Percentiles rank a stretch among this genome's conserved stretches.
Evolutionary conservation across 1,284 basidiomycete genomes (phyloP).

Genomic region (Mycosarcoma mackinlayi): DNA sequence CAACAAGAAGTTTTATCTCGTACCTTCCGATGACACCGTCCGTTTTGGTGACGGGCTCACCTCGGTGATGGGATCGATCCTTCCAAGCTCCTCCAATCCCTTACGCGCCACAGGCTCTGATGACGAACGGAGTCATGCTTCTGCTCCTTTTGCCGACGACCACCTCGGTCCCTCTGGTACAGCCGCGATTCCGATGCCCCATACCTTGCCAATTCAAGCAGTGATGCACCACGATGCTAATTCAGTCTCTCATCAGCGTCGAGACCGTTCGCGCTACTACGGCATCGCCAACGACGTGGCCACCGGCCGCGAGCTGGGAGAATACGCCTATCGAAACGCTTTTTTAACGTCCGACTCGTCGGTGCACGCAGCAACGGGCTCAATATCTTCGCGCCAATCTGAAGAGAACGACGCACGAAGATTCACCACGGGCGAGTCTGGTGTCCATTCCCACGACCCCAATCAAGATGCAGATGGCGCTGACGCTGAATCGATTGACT

Average conservation of each 20-base stretch:
- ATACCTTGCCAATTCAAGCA: constrained; percentile 32
- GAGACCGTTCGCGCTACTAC: constrained; percentile 42
- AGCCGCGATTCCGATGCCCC: constrained; percentile 38
- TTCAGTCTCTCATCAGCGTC: constrained; percentile 9
- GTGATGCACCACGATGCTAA: constrained; percentile 23
- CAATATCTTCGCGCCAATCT: constrained; percentile 8
- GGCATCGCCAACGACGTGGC: constrained; percentile 55
- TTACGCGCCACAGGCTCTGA: constrained; percentile 9
- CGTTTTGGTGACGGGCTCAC: constrained; percentile 80
- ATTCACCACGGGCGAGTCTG: constrained; percentile 13
- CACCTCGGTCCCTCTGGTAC: constrained; percentile 34
- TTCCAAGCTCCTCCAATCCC: constrained; percentile 2
- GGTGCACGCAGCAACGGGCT: not conserved
- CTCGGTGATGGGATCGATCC: constrained; percentile 64
- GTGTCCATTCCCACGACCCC: constrained; percentile 15
- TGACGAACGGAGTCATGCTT: constrained; percentile 7
- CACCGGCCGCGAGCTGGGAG: constrained; percentile 53
- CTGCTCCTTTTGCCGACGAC: constrained; percentile 18
- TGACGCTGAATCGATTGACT: constrained; percentile 25
- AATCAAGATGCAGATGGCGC: constrained; percentile 33
- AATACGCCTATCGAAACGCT: constrained; percentile 23
- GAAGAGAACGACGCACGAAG: constrained; percentile 18
- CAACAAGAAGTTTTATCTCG: constrained; percentile 74
- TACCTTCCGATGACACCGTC: constrained; percentile 80
- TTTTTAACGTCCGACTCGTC: constrained; percentile 3